Base-by-base conservation (phyloP, 208 protist species). In the Trypanosoma cruzi region DNA sequence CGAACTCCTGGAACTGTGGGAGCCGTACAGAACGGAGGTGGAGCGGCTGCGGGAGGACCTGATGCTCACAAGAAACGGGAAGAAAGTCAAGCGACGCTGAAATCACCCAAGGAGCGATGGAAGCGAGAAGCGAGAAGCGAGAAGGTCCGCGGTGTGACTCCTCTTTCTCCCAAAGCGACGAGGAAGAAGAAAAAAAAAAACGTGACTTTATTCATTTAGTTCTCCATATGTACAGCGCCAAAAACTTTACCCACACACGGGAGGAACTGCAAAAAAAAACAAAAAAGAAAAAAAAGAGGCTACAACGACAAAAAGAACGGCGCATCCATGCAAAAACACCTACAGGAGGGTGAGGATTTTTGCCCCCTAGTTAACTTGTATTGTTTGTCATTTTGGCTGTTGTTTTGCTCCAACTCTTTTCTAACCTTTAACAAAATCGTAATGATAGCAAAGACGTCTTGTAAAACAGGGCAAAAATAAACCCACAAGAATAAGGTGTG, bases 1-100 rank as follows among this genome's bases (percentile, higher is more conserved):
- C 57, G 73, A 71, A 31, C 90, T 96, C 11, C 42, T 96, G 24
- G 79, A 86, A 44, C 40, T 86, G 62, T 96, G 91, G 89, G 86
- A 93, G 73, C 88, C 88, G 22, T 94, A 93, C 68, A 82, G 85
- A 26, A 74, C 54, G 2, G 88, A 94, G 73, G 88, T 96, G 71
- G 86, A 94, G 53, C 75, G 84, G 24, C 61, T 82, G 22, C 79
- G 87, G 7, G 88, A 96, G 36, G 91, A 96, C 50, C 73, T 82
- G 32, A 78, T 89, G 67, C 75, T 80, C 13, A 61, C 74, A 29
- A 76, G 84, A 24, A 79, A 69, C n/a, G 80, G 84, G 11, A 76
- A 77, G 60, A 82, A 85, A 20, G 61, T 79, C 16, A 96, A 96
- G 64, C 82, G 89, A 22, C 29, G 69, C 13, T 75, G 60, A 63